Percentiles rank a stretch among this genome's conserved stretches.
phyloP scores from a whole-genome alignment of 441 rosid species.

The Lepidium campestre region DNA sequence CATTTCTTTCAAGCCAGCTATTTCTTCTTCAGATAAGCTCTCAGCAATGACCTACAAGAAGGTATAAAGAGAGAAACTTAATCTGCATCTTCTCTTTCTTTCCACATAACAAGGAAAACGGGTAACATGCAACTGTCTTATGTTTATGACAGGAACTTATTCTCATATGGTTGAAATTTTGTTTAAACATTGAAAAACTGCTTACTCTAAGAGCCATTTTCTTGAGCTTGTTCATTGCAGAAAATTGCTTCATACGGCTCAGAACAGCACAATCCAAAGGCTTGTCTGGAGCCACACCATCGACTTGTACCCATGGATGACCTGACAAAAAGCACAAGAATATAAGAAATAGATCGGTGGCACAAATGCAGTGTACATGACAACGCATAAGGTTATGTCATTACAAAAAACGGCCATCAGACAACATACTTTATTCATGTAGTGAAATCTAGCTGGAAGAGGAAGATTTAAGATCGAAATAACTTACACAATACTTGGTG shows the following conservation, averaged over 20 bases:
- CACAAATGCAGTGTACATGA: not conserved
- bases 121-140: not conserved
- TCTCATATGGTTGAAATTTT: not conserved
- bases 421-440: not conserved
- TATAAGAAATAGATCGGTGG: not conserved
- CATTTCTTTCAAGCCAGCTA: constrained; percentile 95
- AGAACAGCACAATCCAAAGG: constrained; percentile 96
- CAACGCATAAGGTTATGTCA: not conserved
- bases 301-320: constrained; percentile 95
- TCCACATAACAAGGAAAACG: not conserved
- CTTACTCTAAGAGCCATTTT: constrained; percentile 94
- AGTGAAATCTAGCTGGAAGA: not conserved
- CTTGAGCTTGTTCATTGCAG: constrained; percentile 98
- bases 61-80: not conserved
- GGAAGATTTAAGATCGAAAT: not conserved
- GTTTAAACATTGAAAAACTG: not conserved
- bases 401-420: not conserved
- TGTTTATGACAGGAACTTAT: not conserved
- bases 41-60: constrained; percentile 74
- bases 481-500: constrained; percentile 93
- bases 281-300: constrained; percentile 93
- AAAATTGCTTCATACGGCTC: constrained; percentile 93
- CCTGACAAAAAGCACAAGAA: constrained; percentile 37
- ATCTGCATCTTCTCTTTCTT: not conserved
- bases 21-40: constrained; percentile 92